Base-by-base conservation (phyloP, 768 basidiomycete species). In the Tricholomella constricta region DNA sequence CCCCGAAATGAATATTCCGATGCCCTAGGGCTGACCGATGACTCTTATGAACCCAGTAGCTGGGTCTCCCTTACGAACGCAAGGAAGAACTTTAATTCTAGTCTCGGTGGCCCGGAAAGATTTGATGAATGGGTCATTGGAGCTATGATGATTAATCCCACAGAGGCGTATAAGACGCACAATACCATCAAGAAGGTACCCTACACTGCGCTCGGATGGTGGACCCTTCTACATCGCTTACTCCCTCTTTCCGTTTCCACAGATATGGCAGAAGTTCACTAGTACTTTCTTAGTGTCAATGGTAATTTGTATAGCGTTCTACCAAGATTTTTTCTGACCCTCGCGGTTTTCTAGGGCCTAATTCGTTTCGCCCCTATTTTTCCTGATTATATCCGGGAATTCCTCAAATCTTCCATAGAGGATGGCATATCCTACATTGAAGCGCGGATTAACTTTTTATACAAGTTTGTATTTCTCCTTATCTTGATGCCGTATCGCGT, bases 181-280 rank as follows among this genome's bases (percentile, higher is more conserved):
- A 88, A 88, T 47, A 88, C 86, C 4, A 75, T 84, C 9, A 69
- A 75, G 2, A 87, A 88, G 78, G 89, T 83, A 60, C 32, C 19
- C 19, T 29, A 20, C 5, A 12, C 36, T 44, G 11, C 10, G 31
- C 10, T 32, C 31, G 31, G 31, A 3, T 32, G 31, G 12, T 35
- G 6, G 22, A 17, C 29, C 41, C 14, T 52, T 17, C 9, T 7
- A 25, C 26, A 2, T 17, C 10, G 11, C 36, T 51, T 36, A 32
- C 27, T 14, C 27, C 43, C 25, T 45, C 14, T 36, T 27, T 23
- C 6, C 29, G 11, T 17, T 47, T 27, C 31, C 41, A 43, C 52
- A 90, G 88, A 91, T 91, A 43, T 91, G 89, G 89, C 65, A 80
- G 38, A 89, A 89, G 56, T 91, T 92, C 62, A 58, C 62, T 14